Evolutionary conservation across 1,284 basidiomycete genomes (phyloP), one percentile per base, ranked within the genome.

Genomic region (Pterula multifida): DNA sequence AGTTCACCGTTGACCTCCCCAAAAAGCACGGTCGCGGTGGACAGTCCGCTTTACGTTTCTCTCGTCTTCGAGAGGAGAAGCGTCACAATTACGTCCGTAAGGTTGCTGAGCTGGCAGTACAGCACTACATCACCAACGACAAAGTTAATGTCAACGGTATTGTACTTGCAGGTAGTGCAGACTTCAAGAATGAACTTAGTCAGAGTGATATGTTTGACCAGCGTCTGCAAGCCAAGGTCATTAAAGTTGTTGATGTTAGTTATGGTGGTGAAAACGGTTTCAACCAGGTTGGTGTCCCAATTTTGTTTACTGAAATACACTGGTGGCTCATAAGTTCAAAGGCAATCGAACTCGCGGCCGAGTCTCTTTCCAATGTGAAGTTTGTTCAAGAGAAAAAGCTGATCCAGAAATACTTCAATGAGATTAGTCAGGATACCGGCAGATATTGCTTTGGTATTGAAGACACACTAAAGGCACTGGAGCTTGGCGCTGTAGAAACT

Each of bases 1-100:
- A 98, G 68, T 96, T 99, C 71, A 93, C 88, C 32, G 96, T 99
- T 64, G 96, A 98, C 70, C 78, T 99, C 19, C 96, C 96, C 48
- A 99, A 98, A 76, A 99, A 99, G 77, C 96, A 98, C 68, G 93
- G 93, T 59, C 95, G 96, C 79, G 96, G 96, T 85, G 96, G 96
- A 72, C 96, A 99, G 70, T 99, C 96, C 54, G 96, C 96, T 25
- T 77, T 98, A 50, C 96, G 96, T 90, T 99, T 99, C 82, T 91
- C 95, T 36, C 95, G 96, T 80, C 82, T 99, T 52, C 90, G 96
- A 66, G 96, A 98, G 63, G 96, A 99, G 71, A 97, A 97, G 63
- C 84, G 96, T 52, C 95, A 98, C 82, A 99, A 98, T 70, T 99
- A 99, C 65, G 94, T 98, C 48, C 89, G 96, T 60, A 99, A 99